Evolutionary conservation across 2,329 filamentous ascomycete species (phyloP), one percentile per base, ranked within the genome.

Genomic region (Colletotrichum agaves): DNA sequence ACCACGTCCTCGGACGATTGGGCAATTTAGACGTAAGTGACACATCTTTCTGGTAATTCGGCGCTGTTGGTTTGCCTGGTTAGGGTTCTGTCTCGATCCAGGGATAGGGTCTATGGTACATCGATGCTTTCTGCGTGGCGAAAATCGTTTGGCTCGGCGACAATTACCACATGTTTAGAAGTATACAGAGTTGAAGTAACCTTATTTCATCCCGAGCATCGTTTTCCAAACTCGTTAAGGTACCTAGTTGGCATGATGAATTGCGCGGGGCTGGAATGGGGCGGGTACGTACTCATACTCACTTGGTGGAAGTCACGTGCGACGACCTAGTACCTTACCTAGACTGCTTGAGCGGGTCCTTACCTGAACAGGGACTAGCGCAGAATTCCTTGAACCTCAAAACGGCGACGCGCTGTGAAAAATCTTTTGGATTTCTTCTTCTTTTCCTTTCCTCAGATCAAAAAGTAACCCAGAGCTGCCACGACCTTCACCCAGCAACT

Each of bases 401-500:
- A 66, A 66, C 2, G 49, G 63, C 62, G 41, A 31, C 62, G 50
- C 62, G 59, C 60, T 27, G 68, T 69, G 49, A 69, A 78, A 78
- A 77, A 74, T 73, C 75, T 72, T 62, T 73, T 73, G 47, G 52
- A 70, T 76, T 78, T 78, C 78, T 76, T 77, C 76, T 78, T 79
- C 72, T 77, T 78, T 83, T 81, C 47, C 78, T 80, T 81, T 83
- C 79, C 72, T 78, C 74, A 83, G 80, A 88, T 88, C 86, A 88
- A 88, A 88, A 88, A 88, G 85, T 82, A 79, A 82, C 77, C 61
- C 81, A 87, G 84, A 87, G 84, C 80, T 80, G 87, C 86, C 86
- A 88, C 86, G 86, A 88, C 86, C 85, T 80, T 85, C 86, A 88
- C 82, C 82, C 80, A 82, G 83, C 77, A 72, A 74, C 75, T 61